These are phyloP conservation scores for Penicillium coffeae DNA, from an alignment of 495 filamentous ascomycete genomes.

Conservation along the genomic window DNA sequence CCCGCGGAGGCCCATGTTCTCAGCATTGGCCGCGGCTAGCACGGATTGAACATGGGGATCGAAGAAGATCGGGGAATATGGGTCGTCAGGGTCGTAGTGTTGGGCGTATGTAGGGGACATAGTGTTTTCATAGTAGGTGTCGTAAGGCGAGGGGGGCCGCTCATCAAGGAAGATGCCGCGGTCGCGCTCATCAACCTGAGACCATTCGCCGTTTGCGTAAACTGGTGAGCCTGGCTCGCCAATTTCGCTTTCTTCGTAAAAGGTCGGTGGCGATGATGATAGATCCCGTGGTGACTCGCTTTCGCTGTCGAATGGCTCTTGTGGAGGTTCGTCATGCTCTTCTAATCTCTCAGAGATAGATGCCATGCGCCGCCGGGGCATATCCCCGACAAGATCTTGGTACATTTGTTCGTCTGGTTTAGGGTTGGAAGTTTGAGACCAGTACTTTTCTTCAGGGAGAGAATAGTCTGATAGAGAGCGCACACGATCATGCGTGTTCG, in stretches of 20 bases:
- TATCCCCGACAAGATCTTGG: constrained; percentile 16
- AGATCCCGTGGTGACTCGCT: constrained; percentile 12
- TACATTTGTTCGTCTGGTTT: constrained; percentile 8
- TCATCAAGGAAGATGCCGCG: constrained; percentile 20
- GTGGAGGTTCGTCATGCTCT: constrained; percentile 7
- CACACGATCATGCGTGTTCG: constrained; percentile 18
- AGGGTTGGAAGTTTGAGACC: constrained; percentile 8
- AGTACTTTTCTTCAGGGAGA: constrained; percentile 14
- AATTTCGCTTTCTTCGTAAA: constrained; percentile 27
- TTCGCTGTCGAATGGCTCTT: neutral
- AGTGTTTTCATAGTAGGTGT: constrained; percentile 19
- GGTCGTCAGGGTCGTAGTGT: constrained; percentile 7
- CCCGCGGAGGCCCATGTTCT: constrained; percentile 25
- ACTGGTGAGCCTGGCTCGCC: constrained; percentile 38
- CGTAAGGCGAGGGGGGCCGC: constrained; percentile 5
- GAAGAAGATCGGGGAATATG: constrained; percentile 22
- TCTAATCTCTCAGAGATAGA: constrained; percentile 29
- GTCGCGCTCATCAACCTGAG: constrained; percentile 23
- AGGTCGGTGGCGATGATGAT: constrained; percentile 21
- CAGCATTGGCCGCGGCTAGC: constrained; percentile 26
- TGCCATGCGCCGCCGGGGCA: constrained; percentile 20
- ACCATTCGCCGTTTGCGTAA: constrained; percentile 30
- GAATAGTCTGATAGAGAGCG: constrained; percentile 25
- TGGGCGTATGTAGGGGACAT: constrained; percentile 11
- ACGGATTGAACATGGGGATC: constrained; percentile 29